Evolutionary conservation across 306 rosid genomes (phyloP).

Genomic region (Lablab purpureus): DNA sequence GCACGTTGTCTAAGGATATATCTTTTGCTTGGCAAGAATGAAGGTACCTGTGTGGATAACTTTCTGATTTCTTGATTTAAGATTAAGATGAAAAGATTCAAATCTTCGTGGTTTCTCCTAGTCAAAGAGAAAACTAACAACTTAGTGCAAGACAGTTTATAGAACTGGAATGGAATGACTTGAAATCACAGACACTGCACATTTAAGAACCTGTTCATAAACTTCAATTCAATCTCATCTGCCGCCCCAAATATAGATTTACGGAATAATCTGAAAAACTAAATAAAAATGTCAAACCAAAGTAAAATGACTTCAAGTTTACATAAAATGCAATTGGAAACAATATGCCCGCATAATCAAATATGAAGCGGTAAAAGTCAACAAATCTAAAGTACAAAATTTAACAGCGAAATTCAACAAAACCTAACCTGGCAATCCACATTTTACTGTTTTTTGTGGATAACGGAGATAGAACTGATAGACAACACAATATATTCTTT

Average conservation of each 20-base stretch:
- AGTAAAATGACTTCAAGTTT: slow-evolving; percentile 20
- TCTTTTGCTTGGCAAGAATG: slow-evolving; percentile 36
- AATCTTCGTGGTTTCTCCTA: slow-evolving; percentile 93
- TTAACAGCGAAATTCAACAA: neutral
- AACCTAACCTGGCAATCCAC: slow-evolving; percentile 4
- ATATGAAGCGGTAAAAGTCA: neutral
- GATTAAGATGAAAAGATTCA: slow-evolving; percentile 75
- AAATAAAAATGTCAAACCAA: slow-evolving; percentile 36
- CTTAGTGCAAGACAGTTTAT: slow-evolving; percentile 22
- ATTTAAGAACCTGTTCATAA: slow-evolving; percentile 85
- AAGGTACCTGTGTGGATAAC: slow-evolving; percentile 84
- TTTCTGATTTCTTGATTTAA: slow-evolving; percentile 92
- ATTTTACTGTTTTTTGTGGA: neutral
- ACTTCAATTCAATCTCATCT: slow-evolving; percentile 93
- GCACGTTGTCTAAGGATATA: slow-evolving; percentile 27
- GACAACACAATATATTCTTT: neutral
- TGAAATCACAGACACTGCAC: slow-evolving; percentile 34
- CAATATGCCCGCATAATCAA: slow-evolving; percentile 20
- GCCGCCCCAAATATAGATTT: slow-evolving; percentile 92
- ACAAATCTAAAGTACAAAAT: neutral
- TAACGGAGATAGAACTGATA: neutral
- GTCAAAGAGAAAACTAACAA: slow-evolving; percentile 35
- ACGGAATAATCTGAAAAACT: slow-evolving; percentile 82
- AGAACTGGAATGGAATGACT: slow-evolving; percentile 7
- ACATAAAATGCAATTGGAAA: slow-evolving; percentile 23